Evolutionary conservation across 208 protist genomes (phyloP), one percentile per base, ranked within the genome.

Genomic region (Leishmania lainsoni): DNA sequence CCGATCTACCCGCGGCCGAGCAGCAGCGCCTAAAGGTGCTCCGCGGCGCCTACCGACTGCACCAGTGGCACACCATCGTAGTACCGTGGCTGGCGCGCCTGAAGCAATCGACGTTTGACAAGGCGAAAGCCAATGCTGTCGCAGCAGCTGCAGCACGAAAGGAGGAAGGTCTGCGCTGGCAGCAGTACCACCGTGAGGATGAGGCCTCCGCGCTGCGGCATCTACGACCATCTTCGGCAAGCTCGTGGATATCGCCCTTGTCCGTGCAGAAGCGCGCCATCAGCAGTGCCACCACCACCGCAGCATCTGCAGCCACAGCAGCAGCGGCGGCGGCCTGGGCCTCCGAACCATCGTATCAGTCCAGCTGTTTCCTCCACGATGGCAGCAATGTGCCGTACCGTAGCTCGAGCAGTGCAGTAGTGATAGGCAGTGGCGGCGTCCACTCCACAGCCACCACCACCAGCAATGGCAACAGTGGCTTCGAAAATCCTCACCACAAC

Each of bases 121-220:
- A 65, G 29, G 76, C 79, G n/a, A n/a, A 59, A 22, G 48, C 63
- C 14, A 79, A 82, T 35, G 79, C 76, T 8, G 45, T 42, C 32
- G 51, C 81, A 1, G 72, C 80, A 20, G 49, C 71, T 0, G 73
- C 22, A 2, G 89, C 81, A 39, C 86, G 80, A 83, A 29, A 77
- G 35, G 78, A 58, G 81, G 87, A 91, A 63, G 83, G 79, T 16
- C 58, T 32, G 63, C 87, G 84, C 29, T 92, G 89, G 87, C 75
- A 61, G 35, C 68, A 71, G 65, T 91, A 91, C 81, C 66, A 85
- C 61, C 76, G 65, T 39, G 85, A 87, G 17, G 87, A 92, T 20
- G 79, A 87, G 32, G 85, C 75, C 3, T n/a, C 61, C 0, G 71
- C 72, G 35, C 76, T 51, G 72, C 80, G 72, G 77, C 80, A 58